Conservation (phyloP, 495 filamentous ascomycete genomes). For the Penicillium macrosclerotiorum region DNA sequence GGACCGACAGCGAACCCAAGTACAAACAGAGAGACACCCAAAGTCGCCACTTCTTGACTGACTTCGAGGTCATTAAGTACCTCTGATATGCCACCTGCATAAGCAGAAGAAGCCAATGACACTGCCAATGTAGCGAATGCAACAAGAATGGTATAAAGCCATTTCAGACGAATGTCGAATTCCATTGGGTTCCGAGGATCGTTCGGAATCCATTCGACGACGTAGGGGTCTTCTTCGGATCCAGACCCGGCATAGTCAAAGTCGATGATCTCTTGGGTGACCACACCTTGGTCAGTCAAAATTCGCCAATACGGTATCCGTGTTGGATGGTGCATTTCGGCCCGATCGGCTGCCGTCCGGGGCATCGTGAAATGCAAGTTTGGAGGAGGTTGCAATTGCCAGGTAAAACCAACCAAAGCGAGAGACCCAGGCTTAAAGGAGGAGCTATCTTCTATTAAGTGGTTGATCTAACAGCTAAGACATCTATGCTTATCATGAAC, state of each 20-base stretch:
- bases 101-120: slow-evolving; percentile 68
- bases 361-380: background rate
- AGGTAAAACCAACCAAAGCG: background rate
- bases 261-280: slow-evolving; percentile 41
- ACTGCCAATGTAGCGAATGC: slow-evolving; percentile 69
- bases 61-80: slow-evolving; percentile 46
- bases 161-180: slow-evolving; percentile 54
- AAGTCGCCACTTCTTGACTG: slow-evolving; percentile 42
- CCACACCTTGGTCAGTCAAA: slow-evolving; percentile 23
- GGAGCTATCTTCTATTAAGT: no score
- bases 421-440: background rate
- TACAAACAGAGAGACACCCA: slow-evolving; percentile 56
- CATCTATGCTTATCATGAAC: no score
- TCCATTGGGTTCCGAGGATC: slow-evolving; percentile 64
- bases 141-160: slow-evolving; percentile 57
- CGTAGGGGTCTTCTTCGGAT: slow-evolving; percentile 63
- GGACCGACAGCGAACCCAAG: slow-evolving; percentile 34
- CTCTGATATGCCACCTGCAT: slow-evolving; percentile 57
- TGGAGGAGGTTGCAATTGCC: background rate
- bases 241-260: slow-evolving; percentile 59
- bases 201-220: slow-evolving; percentile 62
- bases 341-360: background rate
- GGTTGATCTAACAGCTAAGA: background rate
- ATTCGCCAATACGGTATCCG: slow-evolving; percentile 30
- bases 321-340: slow-evolving; percentile 6